Evolutionary conservation across 2,329 filamentous ascomycete species (phyloP).

Genomic region (Cryphonectria carpinicola): DNA sequence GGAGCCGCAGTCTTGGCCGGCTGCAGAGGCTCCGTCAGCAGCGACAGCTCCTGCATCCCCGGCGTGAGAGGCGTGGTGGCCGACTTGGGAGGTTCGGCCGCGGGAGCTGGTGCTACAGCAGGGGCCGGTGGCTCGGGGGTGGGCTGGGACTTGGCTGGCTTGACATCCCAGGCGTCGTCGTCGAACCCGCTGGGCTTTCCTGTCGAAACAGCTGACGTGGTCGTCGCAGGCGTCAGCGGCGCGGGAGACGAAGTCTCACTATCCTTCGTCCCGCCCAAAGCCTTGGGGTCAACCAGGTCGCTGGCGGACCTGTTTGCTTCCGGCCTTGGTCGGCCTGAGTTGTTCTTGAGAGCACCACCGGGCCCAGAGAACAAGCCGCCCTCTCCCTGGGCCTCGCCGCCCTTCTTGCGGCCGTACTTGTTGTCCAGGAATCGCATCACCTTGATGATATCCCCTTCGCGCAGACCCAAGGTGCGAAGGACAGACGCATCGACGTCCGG

Average conservation of each 20-base stretch:
- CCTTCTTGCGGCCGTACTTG: slow-evolving; percentile 72
- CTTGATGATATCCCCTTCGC: slow-evolving; percentile 94
- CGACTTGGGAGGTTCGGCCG: slow-evolving; percentile 46
- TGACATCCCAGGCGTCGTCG: slow-evolving; percentile 96
- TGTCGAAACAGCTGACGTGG: slow-evolving; percentile 30
- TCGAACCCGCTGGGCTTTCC: slow-evolving; percentile 69
- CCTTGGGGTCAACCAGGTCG: slow-evolving; percentile 85
- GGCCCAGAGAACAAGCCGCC: slow-evolving; percentile 88
- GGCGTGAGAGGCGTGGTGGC: slow-evolving; percentile 59
- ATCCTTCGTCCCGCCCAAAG: slow-evolving; percentile 70
- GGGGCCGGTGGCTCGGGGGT: slow-evolving; percentile 40
- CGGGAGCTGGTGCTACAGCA: slow-evolving; percentile 43
- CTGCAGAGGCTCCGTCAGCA: slow-evolving; percentile 57
- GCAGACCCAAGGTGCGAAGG: slow-evolving; percentile 85
- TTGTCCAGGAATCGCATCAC: slow-evolving; percentile 88
- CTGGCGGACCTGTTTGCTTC: slow-evolving; percentile 84
- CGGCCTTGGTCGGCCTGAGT: slow-evolving; percentile 89
- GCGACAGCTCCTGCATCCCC: slow-evolving; percentile 64
- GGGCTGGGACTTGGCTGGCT: slow-evolving; percentile 67
- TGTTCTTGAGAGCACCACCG: slow-evolving; percentile 88
- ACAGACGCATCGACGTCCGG: slow-evolving; percentile 85
- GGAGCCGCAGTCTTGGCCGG: slow-evolving; percentile 49
- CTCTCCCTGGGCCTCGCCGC: slow-evolving; percentile 50
- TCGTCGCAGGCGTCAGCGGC: slow-evolving; percentile 29
- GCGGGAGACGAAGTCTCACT: slow-evolving; percentile 43